A percentile compares a stretch with the other conserved stretches of the same genome.
These are phyloP conservation scores for Ustilago xerochloae DNA, from an alignment of 1,284 basidiomycete species.

Conservation along the genomic window DNA sequence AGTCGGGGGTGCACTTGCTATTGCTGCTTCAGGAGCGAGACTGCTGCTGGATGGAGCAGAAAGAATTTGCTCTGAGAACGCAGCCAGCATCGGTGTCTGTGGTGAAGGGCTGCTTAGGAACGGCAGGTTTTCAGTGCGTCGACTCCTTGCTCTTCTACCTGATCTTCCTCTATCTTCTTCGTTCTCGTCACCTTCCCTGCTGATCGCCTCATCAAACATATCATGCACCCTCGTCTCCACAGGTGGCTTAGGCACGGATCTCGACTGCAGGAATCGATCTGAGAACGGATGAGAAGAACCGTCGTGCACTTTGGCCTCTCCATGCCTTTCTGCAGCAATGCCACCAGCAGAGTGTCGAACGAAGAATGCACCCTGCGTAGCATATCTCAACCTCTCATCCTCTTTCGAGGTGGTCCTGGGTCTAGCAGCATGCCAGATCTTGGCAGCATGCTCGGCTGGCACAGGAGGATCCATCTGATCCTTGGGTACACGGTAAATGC, in stretches of 20 bases:
- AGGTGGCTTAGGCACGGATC: conserved; percentile 26
- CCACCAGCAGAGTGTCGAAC: conserved; percentile 29
- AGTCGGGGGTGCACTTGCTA: conserved; percentile 22
- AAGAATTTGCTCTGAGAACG: not conserved
- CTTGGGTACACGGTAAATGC: conserved; percentile 37
- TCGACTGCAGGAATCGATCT: conserved; percentile 33
- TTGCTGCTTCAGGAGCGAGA: not conserved
- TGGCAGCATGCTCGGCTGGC: conserved; percentile 27
- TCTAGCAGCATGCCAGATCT: conserved; percentile 31
- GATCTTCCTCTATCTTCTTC: conserved; percentile 34
- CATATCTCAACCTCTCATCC: conserved; percentile 37
- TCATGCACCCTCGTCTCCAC: conserved; percentile 32
- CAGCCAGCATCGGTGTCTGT: conserved; percentile 13
- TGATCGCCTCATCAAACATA: conserved; percentile 40
- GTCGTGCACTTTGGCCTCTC: not conserved
- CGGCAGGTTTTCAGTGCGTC: conserved; percentile 47
- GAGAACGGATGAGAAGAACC: conserved; percentile 40
- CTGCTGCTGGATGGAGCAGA: not conserved
- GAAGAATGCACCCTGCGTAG: conserved; percentile 41
- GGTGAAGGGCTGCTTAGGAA: conserved; percentile 50
- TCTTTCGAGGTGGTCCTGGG: conserved; percentile 35
- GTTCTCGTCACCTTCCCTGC: conserved; percentile 26
- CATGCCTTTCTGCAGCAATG: conserved; percentile 15
- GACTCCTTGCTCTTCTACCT: conserved; percentile 43
- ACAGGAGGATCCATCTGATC: conserved; percentile 31